Evolutionary conservation across 2,329 filamentous ascomycete species (phyloP).

Genomic region (Camillea tinctor): DNA sequence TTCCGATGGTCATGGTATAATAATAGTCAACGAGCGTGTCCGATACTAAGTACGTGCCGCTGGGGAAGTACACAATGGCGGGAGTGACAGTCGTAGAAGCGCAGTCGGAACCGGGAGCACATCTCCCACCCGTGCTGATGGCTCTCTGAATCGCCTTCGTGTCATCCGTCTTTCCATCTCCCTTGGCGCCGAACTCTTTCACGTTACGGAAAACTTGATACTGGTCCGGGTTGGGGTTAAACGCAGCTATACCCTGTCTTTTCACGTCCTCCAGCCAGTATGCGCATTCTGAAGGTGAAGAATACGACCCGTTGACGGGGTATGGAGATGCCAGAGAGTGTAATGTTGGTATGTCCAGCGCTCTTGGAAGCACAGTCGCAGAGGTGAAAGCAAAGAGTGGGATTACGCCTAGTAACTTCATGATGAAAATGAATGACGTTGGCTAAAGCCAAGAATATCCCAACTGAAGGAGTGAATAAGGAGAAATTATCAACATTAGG

Average conservation of each 20-base stretch:
- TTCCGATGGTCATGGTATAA: constrained; percentile 66
- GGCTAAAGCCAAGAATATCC: background rate
- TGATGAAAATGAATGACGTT: background rate
- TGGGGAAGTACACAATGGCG: constrained; percentile 36
- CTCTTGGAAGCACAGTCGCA: background rate
- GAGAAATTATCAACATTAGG: background rate
- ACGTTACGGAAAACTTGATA: constrained; percentile 6
- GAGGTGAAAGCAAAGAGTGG: background rate
- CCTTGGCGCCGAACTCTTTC: constrained; percentile 8
- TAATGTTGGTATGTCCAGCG: background rate
- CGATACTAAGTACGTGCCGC: constrained; percentile 68
- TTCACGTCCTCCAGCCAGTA: constrained; percentile 3
- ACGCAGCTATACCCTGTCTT: constrained; percentile 1
- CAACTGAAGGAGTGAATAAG: background rate
- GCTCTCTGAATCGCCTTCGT: constrained; percentile 37
- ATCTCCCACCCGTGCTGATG: constrained; percentile 30
- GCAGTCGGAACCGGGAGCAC: constrained; percentile 26
- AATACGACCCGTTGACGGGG: background rate
- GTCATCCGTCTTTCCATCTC: constrained; percentile 33
- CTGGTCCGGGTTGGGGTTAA: background rate
- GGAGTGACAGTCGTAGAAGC: constrained; percentile 27
- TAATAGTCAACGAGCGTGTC: constrained; percentile 71
- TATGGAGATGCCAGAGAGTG: background rate
- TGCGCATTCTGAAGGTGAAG: background rate
- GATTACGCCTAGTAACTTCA: background rate